Evolutionary conservation across 2,329 filamentous ascomycete species (phyloP), one percentile per base, ranked within the genome.

Genomic region (Emmonsiellopsis sp.): DNA sequence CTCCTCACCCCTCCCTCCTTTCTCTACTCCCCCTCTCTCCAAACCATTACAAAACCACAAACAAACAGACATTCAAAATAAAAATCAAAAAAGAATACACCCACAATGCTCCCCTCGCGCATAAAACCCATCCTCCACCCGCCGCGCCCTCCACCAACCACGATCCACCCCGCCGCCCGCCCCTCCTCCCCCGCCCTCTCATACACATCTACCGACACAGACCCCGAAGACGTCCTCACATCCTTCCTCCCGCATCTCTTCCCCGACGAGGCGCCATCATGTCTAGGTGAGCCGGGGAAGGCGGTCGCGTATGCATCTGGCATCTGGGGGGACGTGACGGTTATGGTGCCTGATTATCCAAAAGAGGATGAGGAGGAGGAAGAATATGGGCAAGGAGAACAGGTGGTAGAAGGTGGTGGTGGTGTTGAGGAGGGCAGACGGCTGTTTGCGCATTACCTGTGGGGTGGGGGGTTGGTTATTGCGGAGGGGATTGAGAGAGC

Each of bases 381-480:
- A 10, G 58, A 50, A 3, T 55, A 55, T 7, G 60, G 55, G 6
- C 42, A 53, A 33, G 36, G 49, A 13, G 36, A 27, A 43, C 10
- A 42, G 6, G 34, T 42, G 21, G 51, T 53, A 21, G 6, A 49
- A 32, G 55, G 59, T 10, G 55, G 44, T 2, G 37, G 43, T 34
- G 33, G 58, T 8, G 60, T 65, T 3, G 76, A 82, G 52, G 71
- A 75, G 50, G 73, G 75, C 42, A 60, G 80, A 50, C 68, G 66
- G 49, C 73, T 82, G 37, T 82, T 81, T 66, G 78, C 78, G 36
- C 80, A 83, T 65, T 77, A 81, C 58, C 61, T 83, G 31, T 83
- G 80, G 80, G 82, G 80, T 62, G 75, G 79, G 2, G 69, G 62
- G 0, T 63, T 74, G 60, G 65, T 74, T n/a, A 63, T 71, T 40